Percentiles rank a stretch among this genome's conserved stretches.
phyloP scores from a whole-genome alignment of 805 yeast genomes.

The Lachancea fermentati region DNA sequence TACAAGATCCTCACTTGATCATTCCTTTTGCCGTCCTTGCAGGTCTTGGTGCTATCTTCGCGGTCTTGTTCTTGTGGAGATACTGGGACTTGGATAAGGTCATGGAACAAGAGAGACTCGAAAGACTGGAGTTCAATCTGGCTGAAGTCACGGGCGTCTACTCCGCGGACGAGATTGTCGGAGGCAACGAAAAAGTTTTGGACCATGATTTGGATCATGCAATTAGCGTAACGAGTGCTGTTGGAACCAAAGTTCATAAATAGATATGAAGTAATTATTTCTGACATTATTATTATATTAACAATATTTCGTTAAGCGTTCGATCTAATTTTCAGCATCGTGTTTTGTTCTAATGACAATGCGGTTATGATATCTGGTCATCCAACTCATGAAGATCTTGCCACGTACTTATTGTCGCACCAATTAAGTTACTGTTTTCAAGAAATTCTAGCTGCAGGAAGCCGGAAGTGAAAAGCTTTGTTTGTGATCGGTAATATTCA shows the following conservation, averaged over 20 bases:
- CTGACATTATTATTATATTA: neutral
- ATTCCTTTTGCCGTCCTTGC: conserved; percentile 40
- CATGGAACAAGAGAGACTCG: conserved; percentile 33
- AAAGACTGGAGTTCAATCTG: conserved; percentile 25
- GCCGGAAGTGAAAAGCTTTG: conserved; percentile 11
- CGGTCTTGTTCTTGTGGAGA: conserved; percentile 30
- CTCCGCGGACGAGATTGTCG: no score
- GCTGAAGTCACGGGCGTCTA: conserved; percentile 7
- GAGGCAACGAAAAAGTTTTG: no score
- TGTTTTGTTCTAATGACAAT: no score
- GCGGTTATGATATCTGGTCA: no score
- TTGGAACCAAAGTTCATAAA: neutral
- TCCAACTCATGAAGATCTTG: neutral
- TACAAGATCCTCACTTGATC: conserved; percentile 38
- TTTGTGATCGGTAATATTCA: conserved; percentile 15
- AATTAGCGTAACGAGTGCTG: conserved; percentile 2
- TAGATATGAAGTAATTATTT: no score
- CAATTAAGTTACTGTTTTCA: conserved; percentile 25
- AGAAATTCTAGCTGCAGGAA: conserved; percentile 16
- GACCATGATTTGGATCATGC: conserved; percentile 1
- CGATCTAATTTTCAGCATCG: no score
- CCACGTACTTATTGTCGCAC: conserved; percentile 20
- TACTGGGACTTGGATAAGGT: conserved; percentile 37
- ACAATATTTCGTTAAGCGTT: no score
- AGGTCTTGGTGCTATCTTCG: conserved; percentile 32